Evolutionary conservation across 2,329 filamentous ascomycete genomes (phyloP), one percentile per base, ranked within the genome.

Genomic region (Penicillium hesseltinei): DNA sequence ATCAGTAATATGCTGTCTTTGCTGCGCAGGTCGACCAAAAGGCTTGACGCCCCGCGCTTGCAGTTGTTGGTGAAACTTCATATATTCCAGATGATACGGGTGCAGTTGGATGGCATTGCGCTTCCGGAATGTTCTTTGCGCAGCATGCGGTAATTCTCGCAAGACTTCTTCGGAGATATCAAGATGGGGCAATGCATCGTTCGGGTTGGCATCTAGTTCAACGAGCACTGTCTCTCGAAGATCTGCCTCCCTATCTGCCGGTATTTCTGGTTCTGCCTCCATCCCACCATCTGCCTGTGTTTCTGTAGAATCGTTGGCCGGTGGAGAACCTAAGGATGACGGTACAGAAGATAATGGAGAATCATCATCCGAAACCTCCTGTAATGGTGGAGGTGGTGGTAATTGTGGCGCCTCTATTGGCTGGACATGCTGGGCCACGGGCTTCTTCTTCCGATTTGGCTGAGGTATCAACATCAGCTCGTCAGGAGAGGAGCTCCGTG

Each of bases 61-160:
- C 65, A 79, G 70, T 42, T 71, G 71, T 35, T 62, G 70, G 44
- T 72, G 69, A 60, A 81, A 81, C 54, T 73, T 73, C 8, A 77
- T 77, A 57, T 75, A 69, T 59, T 81, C 79, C 17, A 80, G 62
- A 0, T 75, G 65, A 56, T 81, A 81, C 2, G 79, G 79, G 59
- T 81, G 77, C 29, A 80, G 59, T 54, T 81, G 79, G 48, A 80
- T 80, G 8, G 77, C 74, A 61, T 78, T 79, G 39, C 79, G 74
- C 54, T 77, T 71, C 51, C 79, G 71, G 23, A 81, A 65, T 4
- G 66, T 67, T 55, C 75, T 70, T 57, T 70, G 67, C n/a, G 54
- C 48, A 17, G 69, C 69, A 33, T 64, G 67, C 29, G 61, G 57
- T 33, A 69, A 27, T 55, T 72, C 64, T 27, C 52, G 62, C 45